A percentile compares a stretch with the other conserved stretches of the same genome.
Conservation (phyloP, 169 alveolate genomes). For the Plasmodium vivax region DNA sequence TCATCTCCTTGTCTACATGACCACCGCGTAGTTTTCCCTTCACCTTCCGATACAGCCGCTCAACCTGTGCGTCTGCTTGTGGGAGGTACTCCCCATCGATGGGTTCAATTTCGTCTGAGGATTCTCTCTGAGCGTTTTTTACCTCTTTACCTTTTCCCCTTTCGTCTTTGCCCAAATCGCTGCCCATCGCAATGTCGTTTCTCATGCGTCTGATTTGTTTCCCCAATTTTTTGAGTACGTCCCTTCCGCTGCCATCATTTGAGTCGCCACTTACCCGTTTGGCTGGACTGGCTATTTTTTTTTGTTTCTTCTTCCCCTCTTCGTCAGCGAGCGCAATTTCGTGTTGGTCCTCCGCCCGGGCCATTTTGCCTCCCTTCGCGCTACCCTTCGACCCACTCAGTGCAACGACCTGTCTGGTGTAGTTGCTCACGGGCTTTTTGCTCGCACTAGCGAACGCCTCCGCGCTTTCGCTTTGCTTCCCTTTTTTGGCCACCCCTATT, state of each 20-base stretch:
- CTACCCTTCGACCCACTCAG: background rate
- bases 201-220: background rate
- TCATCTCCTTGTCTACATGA: background rate
- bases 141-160: background rate
- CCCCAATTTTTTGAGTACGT: background rate
- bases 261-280: background rate
- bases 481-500: background rate
- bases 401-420: background rate
- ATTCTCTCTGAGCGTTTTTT: background rate
- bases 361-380: background rate
- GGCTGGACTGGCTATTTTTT: too few relatives aligned
- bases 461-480: background rate
- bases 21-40: conserved; percentile 17
- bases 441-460: background rate
- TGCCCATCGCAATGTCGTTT: background rate
- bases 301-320: background rate
- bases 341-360: background rate
- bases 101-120: background rate
- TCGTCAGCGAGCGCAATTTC: background rate
- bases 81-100: background rate
- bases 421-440: background rate
- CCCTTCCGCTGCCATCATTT: background rate
- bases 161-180: background rate
- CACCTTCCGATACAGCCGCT: background rate
- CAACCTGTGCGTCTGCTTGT: background rate